These are phyloP conservation scores for Phytophthora rubi DNA, from an alignment of 352 stramenopile genomes.

Conservation along the genomic window DNA sequence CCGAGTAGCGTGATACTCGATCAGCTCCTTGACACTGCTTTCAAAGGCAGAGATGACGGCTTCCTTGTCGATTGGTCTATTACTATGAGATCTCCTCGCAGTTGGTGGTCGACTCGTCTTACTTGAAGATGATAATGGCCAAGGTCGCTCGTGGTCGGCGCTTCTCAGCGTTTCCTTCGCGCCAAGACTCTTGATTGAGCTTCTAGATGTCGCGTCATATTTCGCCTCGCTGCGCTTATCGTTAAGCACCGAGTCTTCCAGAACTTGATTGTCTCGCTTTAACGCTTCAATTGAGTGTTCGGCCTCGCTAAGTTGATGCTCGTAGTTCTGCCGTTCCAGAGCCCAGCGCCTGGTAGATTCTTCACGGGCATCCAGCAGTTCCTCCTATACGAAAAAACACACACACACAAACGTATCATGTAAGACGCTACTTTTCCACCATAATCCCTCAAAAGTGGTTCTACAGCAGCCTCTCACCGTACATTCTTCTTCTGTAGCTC, in stretches of 20 bases:
- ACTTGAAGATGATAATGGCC: conserved; percentile 11
- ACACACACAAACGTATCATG: background rate
- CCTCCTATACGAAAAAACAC: conserved; percentile 40
- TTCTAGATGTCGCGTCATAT: background rate
- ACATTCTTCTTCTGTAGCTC: conserved; percentile 82
- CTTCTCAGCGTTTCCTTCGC: conserved; percentile 20
- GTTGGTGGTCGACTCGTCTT: conserved; percentile 20
- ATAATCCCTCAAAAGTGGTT: background rate
- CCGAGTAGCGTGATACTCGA: conserved; percentile 64
- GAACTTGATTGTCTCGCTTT: conserved; percentile 58
- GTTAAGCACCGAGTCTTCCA: conserved; percentile 65
- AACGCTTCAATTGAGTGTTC: conserved; percentile 68
- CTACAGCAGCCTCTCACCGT: conserved; percentile 37
- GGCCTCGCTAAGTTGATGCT: conserved; percentile 63
- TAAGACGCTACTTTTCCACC: conserved; percentile 3
- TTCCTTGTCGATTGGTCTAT: conserved; percentile 19
- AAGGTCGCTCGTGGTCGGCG: conserved; percentile 6
- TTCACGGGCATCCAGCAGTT: conserved; percentile 64
- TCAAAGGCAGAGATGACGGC: conserved; percentile 49
- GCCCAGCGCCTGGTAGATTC: conserved; percentile 71
- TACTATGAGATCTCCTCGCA: conserved; percentile 7
- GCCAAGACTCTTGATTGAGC: conserved; percentile 1
- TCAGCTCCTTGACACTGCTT: conserved; percentile 52
- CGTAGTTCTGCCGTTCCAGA: conserved; percentile 73
- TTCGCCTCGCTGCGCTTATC: conserved; percentile 36